Conservation (phyloP, 164 flowering plant species). For the Nymphaea thermarum region DNA sequence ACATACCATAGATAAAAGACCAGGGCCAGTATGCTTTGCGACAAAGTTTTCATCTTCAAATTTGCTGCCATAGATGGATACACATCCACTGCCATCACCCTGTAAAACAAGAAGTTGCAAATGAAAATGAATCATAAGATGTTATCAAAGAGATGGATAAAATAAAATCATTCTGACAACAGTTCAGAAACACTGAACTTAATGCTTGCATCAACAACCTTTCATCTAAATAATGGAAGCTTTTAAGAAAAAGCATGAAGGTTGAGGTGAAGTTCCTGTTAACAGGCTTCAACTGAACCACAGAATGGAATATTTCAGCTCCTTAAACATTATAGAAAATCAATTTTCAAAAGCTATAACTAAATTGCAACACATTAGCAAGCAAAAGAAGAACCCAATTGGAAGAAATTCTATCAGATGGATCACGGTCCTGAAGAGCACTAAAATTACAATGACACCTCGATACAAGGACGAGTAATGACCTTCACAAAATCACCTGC, state of each 20-base stretch:
- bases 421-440: neutral
- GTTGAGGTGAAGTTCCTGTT: neutral
- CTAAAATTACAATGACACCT: neutral
- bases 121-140: neutral
- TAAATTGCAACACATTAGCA: no score
- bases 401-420: no score
- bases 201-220: neutral
- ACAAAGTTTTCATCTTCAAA: constrained; percentile 91
- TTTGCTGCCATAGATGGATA: constrained; percentile 83
- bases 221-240: neutral
- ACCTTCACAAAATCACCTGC: constrained; percentile 96
- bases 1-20: constrained; percentile 85
- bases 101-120: constrained; percentile 15
- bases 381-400: no score
- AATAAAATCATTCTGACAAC: neutral
- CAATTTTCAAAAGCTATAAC: neutral
- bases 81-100: constrained; percentile 98
- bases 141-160: neutral
- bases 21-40: constrained; percentile 97
- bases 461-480: constrained; percentile 2
- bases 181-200: neutral
- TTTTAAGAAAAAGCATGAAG: no score
- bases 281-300: neutral
- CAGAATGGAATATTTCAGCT: neutral
- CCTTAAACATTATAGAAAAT: neutral